Percentiles rank a stretch among this genome's conserved stretches.
Evolutionary conservation across 768 basidiomycete species (phyloP).

Genomic region (Russula brevipes): DNA sequence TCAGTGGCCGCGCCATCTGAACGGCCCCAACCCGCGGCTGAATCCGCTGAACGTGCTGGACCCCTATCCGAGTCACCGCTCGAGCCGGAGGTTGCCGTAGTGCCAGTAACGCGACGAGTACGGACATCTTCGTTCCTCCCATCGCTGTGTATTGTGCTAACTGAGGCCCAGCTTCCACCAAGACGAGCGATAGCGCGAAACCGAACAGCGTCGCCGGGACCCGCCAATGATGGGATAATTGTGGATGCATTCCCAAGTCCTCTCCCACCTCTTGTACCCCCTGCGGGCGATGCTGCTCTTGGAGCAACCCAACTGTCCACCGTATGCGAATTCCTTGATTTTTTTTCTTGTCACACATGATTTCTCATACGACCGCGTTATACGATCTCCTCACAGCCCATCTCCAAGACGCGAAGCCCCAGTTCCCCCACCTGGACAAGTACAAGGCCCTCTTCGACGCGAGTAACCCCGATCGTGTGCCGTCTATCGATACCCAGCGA

Average conservation of each 20-base stretch:
- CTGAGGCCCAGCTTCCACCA: constrained; percentile 12
- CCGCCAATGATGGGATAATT: neutral
- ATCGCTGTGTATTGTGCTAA: neutral
- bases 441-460: constrained; percentile 24
- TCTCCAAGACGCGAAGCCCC: constrained; percentile 14
- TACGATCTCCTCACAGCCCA: neutral
- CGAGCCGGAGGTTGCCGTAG: neutral
- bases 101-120: constrained; percentile 2
- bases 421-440: constrained; percentile 20
- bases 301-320: constrained; percentile 14
- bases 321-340: neutral
- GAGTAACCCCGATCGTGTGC: constrained; percentile 22
- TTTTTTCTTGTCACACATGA: too few relatives aligned
- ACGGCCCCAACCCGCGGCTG: neutral
- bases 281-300: neutral
- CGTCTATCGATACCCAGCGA: constrained; percentile 2
- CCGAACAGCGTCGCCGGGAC: neutral
- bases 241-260: neutral
- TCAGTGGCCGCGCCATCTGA: neutral
- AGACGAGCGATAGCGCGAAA: constrained; percentile 5
- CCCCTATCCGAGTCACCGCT: neutral
- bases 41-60: too few relatives aligned
- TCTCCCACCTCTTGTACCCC: neutral
- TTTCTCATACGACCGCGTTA: neutral
- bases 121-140: neutral